Base-by-base conservation (phyloP, 225 moss, liverwort and hornwort genomes). In the Asterella californica region DNA sequence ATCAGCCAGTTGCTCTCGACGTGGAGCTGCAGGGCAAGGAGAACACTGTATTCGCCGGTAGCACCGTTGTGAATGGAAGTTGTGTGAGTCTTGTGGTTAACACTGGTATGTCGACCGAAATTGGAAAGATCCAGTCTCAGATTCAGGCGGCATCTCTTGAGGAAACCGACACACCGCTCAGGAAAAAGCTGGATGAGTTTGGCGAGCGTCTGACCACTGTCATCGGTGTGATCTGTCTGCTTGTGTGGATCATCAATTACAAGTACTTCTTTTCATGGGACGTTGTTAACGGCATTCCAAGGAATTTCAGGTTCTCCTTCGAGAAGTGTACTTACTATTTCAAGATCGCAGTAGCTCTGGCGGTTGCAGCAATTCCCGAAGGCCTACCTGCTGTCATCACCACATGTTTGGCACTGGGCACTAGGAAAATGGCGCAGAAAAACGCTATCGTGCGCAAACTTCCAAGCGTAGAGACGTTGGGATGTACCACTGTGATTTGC, bases 321-420 rank as follows among this genome's bases (percentile, higher is more conserved):
- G 93, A 94, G 85, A 94, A 94, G 84, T 94, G 94, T 84, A 97
- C 96, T 2, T 97, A 97, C 72, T 97, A 97, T 27, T 97, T 97
- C 80, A 97, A 97, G 82, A 94, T 97, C 78, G 96, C 96, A 9
- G 96, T 97, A 10, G 96, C 96, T 38, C 83, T 97, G 77, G 96
- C 96, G 30, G 96, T 97, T 66, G 96, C 96, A 34, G 96, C 96
- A 54, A 97, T 97, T 74, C 96, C 96, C 2, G 96, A 97, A 83
- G 96, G 96, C 30, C 82, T 97, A 32, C 96, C 96, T 32, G 94
- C 96, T 1, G 96, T 97, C 17, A 97, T 97, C 29, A 97, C 96
- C 57, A 97, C 96, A 22, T 97, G 96, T 76, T 81, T 97, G 85
- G 96, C 96, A 6, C 82, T 97, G 22, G 96, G 96, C 14, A 97